Evolutionary conservation across 202 grass and related monocot genomes (phyloP).

Genomic region (Bolboschoenoplectus hybrid): DNA sequence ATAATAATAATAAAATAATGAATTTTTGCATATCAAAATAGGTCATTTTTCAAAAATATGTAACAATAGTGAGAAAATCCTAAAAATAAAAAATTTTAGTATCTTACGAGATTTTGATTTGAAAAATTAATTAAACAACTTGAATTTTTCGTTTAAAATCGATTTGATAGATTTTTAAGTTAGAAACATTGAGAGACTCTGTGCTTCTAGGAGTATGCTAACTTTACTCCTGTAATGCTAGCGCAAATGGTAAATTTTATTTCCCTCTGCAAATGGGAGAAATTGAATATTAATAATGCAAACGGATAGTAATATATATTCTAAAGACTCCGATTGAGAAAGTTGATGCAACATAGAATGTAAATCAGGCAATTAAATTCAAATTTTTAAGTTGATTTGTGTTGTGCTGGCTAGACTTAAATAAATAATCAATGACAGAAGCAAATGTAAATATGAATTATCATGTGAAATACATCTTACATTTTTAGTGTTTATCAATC

Average conservation of each 20-base stretch:
- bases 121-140: too few species aligned
- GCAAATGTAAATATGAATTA: background rate
- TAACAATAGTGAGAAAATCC: too few species aligned
- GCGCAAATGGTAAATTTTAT: constrained; percentile 23
- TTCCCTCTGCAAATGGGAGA: background rate
- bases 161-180: too few species aligned
- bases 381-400: background rate
- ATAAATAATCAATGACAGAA: background rate
- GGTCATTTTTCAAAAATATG: too few species aligned
- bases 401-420: background rate
- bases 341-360: background rate
- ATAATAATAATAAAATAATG: too few species aligned
- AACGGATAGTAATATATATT: background rate
- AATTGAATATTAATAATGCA: background rate
- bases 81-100: too few species aligned
- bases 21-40: too few species aligned
- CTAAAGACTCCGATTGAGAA: background rate
- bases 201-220: too few species aligned
- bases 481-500: background rate
- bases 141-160: too few species aligned
- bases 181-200: too few species aligned
- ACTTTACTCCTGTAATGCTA: too few species aligned
- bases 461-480: background rate
- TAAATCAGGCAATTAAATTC: background rate
- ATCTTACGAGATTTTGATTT: too few species aligned